A percentile compares a stretch with the other conserved stretches of the same genome.
Conservation (phyloP, 83 land plant genomes). For the Diphasiastrum complanatum region DNA sequence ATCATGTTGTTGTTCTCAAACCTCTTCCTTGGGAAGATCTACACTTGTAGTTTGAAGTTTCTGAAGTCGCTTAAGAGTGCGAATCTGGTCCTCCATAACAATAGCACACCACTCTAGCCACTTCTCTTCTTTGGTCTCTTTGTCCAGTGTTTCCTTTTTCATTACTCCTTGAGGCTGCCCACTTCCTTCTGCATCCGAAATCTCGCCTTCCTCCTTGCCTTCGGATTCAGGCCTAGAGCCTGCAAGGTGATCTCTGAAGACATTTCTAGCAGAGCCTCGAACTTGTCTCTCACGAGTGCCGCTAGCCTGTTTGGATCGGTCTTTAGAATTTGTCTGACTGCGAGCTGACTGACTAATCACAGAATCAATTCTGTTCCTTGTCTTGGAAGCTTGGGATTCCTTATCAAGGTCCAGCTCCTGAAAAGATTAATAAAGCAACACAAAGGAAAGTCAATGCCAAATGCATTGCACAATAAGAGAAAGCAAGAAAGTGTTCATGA, state of each 20-base stretch:
- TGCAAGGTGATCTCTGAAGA: constrained; percentile 29
- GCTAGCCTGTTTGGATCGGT: too few relatives aligned
- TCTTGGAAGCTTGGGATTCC: too few relatives aligned
- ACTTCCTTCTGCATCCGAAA: constrained; percentile 75
- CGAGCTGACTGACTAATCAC: too few relatives aligned
- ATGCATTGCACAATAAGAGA: too few relatives aligned
- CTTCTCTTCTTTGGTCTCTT: constrained; percentile 59
- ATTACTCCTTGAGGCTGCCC: constrained; percentile 14
- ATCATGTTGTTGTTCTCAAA: constrained; percentile 18
- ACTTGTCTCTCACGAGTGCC: background rate
- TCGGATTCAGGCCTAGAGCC: constrained; percentile 50
- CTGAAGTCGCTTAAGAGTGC: constrained; percentile 69
- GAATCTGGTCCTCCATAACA: constrained; percentile 66
- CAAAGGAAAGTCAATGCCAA: too few relatives aligned
- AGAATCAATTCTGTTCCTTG: too few relatives aligned
- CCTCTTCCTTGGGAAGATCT: constrained; percentile 92
- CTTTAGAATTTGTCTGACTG: too few relatives aligned
- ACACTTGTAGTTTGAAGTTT: constrained; percentile 73
- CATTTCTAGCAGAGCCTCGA: constrained; percentile 14
- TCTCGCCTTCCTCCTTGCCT: constrained; percentile 95
- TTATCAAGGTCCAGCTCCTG: too few relatives aligned
- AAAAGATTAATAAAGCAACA: too few relatives aligned
- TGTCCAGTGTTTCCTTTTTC: constrained; percentile 46
- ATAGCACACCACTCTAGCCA: constrained; percentile 97
- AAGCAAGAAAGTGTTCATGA: too few relatives aligned